Conservation (phyloP, 139 green algal genomes). For the Tetraselmis striata region DNA sequence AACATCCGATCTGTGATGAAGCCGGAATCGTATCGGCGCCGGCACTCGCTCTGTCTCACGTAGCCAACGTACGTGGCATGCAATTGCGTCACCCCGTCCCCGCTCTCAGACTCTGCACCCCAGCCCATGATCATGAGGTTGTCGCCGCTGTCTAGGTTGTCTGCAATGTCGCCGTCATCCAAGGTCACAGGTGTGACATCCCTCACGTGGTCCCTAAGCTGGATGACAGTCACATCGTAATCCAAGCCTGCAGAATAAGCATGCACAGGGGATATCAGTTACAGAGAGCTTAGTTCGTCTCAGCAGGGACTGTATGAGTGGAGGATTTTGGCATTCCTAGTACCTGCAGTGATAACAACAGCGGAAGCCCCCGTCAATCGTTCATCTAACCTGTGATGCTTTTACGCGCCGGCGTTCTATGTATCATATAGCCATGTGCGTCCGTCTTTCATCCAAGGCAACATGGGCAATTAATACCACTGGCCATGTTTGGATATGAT, state of each 20-base stretch:
- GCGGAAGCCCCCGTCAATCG: no score
- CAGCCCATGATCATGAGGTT: background rate
- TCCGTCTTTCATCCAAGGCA: no score
- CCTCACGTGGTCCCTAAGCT: background rate
- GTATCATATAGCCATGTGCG: no score
- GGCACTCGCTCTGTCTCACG: background rate
- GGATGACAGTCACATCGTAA: background rate
- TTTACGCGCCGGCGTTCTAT: no score
- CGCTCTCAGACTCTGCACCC: background rate
- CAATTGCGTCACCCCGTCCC: background rate
- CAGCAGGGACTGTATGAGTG: no score
- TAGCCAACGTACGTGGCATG: background rate
- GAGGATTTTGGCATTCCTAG: no score
- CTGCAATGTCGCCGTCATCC: background rate
- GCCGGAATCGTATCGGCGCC: background rate
- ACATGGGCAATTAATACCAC: no score
- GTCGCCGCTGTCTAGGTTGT: background rate
- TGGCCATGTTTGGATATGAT: no score
- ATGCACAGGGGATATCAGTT: no score
- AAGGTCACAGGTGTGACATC: background rate
- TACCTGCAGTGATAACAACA: no score
- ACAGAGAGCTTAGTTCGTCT: no score
- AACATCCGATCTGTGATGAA: background rate
- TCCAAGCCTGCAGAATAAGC: background rate
- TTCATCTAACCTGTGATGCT: no score